Conservation (phyloP, 352 stramenopile species). For the Hyaloperonospora brassicae region DNA sequence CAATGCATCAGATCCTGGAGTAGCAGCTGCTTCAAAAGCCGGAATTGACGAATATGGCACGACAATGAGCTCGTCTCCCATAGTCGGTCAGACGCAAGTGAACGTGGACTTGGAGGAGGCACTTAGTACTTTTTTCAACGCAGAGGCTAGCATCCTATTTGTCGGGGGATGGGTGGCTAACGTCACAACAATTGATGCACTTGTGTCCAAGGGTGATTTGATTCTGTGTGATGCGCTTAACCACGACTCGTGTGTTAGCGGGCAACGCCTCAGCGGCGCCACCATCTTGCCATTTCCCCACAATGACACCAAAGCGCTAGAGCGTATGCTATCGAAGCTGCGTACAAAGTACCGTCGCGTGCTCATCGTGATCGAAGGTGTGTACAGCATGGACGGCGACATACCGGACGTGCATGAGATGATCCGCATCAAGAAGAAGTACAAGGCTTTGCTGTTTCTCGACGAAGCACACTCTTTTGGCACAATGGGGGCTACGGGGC, state of each 20-base stretch:
- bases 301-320: slow-evolving; percentile 62
- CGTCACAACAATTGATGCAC: slow-evolving; percentile 64
- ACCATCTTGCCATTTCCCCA: slow-evolving; percentile 73
- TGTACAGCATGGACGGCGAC: slow-evolving; percentile 68
- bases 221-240: slow-evolving; percentile 76
- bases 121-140: slow-evolving; percentile 54
- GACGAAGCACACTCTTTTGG: slow-evolving; percentile 65
- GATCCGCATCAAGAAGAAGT: slow-evolving; percentile 56
- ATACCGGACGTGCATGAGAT: slow-evolving; percentile 49
- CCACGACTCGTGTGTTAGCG: slow-evolving; percentile 73
- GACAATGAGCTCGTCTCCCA: slow-evolving; percentile 76
- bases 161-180: slow-evolving; percentile 73
- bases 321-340: slow-evolving; percentile 63
- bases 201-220: slow-evolving; percentile 65
- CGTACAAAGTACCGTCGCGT: slow-evolving; percentile 70
- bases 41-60: slow-evolving; percentile 67
- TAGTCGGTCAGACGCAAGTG: slow-evolving; percentile 65
- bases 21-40: slow-evolving; percentile 44
- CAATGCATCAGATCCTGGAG: slow-evolving; percentile 49
- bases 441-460: slow-evolving; percentile 54
- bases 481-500: slow-evolving; percentile 46
- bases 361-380: slow-evolving; percentile 56
- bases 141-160: slow-evolving; percentile 51
- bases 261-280: slow-evolving; percentile 64
- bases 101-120: slow-evolving; percentile 62